Evolutionary conservation across 1,139 yeast genomes (phyloP).

Genomic region (Suhomyces yuchorum): DNA sequence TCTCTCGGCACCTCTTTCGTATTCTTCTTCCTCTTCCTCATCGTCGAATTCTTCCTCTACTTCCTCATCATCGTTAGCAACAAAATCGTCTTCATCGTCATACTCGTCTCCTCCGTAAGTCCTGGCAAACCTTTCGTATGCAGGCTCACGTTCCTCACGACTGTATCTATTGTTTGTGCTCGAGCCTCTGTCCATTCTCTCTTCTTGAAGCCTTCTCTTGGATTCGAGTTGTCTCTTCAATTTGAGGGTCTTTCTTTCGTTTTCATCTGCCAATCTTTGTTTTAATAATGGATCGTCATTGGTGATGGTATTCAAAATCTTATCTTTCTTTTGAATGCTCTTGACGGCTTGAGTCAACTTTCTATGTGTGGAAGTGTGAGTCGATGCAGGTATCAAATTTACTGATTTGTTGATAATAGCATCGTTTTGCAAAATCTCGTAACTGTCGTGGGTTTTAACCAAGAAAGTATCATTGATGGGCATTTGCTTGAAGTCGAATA

Average conservation of each 20-base stretch:
- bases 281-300: slow-evolving; percentile 85
- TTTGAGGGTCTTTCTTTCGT: slow-evolving; percentile 69
- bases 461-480: slow-evolving; percentile 74
- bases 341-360: slow-evolving; percentile 78
- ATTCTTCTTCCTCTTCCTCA: slow-evolving; percentile 62
- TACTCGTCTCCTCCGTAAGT: slow-evolving; percentile 48
- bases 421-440: slow-evolving; percentile 67
- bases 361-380: slow-evolving; percentile 77
- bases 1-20: slow-evolving; percentile 62
- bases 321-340: slow-evolving; percentile 61
- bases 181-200: slow-evolving; percentile 36
- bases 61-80: slow-evolving; percentile 48
- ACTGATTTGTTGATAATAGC: slow-evolving; percentile 54
- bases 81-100: slow-evolving; percentile 49
- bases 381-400: slow-evolving; percentile 85
- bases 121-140: slow-evolving; percentile 45
- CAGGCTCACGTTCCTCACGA: slow-evolving; percentile 33
- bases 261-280: slow-evolving; percentile 79
- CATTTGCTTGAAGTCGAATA: slow-evolving; percentile 73
- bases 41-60: slow-evolving; percentile 57
- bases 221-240: slow-evolving; percentile 67
- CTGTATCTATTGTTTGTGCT: slow-evolving; percentile 26
- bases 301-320: slow-evolving; percentile 66
- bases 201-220: slow-evolving; percentile 53
- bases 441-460: slow-evolving; percentile 69